Evolutionary conservation across 192 early-diverging fungal species (phyloP).

Genomic region (Thoreauomyces humboldtii): DNA sequence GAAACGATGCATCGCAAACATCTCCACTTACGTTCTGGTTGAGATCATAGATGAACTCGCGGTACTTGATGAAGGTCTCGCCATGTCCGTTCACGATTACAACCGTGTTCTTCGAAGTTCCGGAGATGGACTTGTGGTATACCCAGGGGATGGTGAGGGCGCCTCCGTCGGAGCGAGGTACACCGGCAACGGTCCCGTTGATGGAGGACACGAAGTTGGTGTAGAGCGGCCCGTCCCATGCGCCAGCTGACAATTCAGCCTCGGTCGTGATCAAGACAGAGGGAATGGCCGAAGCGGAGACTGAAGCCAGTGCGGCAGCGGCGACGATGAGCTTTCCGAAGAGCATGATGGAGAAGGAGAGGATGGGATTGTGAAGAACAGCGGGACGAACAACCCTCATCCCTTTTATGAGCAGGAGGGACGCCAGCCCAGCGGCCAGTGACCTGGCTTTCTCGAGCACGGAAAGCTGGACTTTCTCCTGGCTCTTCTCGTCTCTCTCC

Average conservation of each 20-base stretch:
- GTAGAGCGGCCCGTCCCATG: constrained; percentile 5
- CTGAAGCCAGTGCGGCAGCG: neutral
- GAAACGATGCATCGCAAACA: neutral
- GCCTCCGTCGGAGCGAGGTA: neutral
- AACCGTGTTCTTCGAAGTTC: constrained; percentile 9
- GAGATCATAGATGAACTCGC: constrained; percentile 4
- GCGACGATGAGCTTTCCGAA: too few species aligned
- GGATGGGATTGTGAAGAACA: too few species aligned
- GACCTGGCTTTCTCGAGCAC: too few species aligned
- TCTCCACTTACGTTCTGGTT: constrained; percentile 8
- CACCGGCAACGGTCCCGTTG: constrained; percentile 5
- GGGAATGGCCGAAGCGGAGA: neutral
- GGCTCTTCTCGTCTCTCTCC: too few species aligned
- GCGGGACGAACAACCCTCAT: too few species aligned
- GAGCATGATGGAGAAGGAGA: too few species aligned
- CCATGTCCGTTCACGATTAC: constrained; percentile 5
- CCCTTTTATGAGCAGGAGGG: too few species aligned
- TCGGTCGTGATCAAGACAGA: neutral
- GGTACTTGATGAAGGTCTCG: constrained; percentile 10
- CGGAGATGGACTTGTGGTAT: neutral
- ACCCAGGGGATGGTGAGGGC: constrained; percentile 5
- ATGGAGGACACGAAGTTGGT: constrained; percentile 1
- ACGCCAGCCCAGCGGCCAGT: too few species aligned
- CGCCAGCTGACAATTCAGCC: neutral
- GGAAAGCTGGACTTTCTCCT: too few species aligned